Base-by-base conservation (phyloP, 2,329 filamentous ascomycete species). In the Elsinoe perseae region DNA sequence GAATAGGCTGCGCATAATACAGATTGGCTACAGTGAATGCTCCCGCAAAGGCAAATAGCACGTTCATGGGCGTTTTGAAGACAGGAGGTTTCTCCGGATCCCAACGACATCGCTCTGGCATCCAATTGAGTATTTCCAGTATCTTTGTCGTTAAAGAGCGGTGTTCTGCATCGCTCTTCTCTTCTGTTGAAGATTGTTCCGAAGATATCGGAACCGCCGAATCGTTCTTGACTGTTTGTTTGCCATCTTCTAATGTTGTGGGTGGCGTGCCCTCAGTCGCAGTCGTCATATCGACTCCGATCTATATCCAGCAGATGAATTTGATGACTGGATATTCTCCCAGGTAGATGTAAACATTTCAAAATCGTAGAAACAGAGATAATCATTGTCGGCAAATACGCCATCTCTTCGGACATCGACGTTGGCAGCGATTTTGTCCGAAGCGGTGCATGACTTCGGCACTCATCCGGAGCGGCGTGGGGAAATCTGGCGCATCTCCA, bases 1-100 rank as follows among this genome's bases (percentile, higher is more conserved):
- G 73, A 46, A 92, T 87, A 0, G 88, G 86, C 64, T 91, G 87
- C 58, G 80, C 87, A 69, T 92, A 90, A 71, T 92, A 92, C 2
- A 92, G 73, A 62, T 91, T 91, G 16, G 87, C 87, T 5, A 91
- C 87, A 0, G 85, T 88, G 61, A 89, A 83, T 3, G 83, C 78
- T 0, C 72, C 77, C 0, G 79, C 85, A 64, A 86, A 78, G 1
- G 79, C 84, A 60, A 89, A 89, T 1, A 91, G 70, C 2, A 89
- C 67, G 64, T 91, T 91, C 65, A 88, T 73, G 2, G 75, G 73
- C 62, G 88, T 72, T 1, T 80, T 85, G 68, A 92, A 89, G 28
- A 77, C 74, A 0, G 85, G 85, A 6, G 87, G 86, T 56, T 80
- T 77, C 0, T 80, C 68, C 0, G 82, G 77, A 62, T 89, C 77